Conservation (phyloP, 306 rosid species). For the Acmispon strigosus region DNA sequence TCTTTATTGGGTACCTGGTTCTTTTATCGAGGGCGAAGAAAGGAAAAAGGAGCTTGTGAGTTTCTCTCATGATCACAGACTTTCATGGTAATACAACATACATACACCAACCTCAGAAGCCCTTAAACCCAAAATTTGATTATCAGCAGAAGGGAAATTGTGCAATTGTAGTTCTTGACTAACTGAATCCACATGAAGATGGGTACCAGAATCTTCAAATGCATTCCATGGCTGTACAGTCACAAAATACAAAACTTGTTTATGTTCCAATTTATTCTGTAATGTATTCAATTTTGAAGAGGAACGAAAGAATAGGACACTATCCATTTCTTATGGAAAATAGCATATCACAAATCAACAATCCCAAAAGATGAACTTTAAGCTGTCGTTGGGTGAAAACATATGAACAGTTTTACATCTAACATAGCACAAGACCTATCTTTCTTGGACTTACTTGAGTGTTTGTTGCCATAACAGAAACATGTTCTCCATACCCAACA, state of each 20-base stretch:
- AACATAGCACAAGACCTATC: not conserved
- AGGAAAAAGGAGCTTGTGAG: not conserved
- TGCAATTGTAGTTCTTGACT: conserved; percentile 30
- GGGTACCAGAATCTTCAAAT: conserved; percentile 49
- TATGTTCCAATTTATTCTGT: conserved; percentile 9
- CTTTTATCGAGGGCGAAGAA: not conserved
- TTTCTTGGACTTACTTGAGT: conserved; percentile 39
- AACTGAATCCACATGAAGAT: conserved; percentile 29
- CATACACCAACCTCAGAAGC: conserved; percentile 47
- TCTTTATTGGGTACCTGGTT: conserved; percentile 29
- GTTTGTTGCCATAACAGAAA: conserved; percentile 22
- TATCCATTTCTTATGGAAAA: not conserved
- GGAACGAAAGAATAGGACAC: not conserved
- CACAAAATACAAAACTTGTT: conserved; percentile 22
- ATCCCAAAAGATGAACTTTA: not conserved
- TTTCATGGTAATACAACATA: conserved; percentile 6
- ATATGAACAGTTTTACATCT: not conserved
- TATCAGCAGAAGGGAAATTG: conserved; percentile 30
- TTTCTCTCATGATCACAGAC: conserved; percentile 1
- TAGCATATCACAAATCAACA: not conserved
- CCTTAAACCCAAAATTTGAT: conserved; percentile 28
- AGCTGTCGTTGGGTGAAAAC: not conserved
- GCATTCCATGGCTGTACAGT: conserved; percentile 71
- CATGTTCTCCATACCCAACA: conserved; percentile 29
- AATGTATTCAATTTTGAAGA: not conserved